A percentile compares a stretch with the other conserved stretches of the same genome.
Evolutionary conservation across 2,329 filamentous ascomycete species (phyloP).

Genomic region (Ceratocystis variospora): DNA sequence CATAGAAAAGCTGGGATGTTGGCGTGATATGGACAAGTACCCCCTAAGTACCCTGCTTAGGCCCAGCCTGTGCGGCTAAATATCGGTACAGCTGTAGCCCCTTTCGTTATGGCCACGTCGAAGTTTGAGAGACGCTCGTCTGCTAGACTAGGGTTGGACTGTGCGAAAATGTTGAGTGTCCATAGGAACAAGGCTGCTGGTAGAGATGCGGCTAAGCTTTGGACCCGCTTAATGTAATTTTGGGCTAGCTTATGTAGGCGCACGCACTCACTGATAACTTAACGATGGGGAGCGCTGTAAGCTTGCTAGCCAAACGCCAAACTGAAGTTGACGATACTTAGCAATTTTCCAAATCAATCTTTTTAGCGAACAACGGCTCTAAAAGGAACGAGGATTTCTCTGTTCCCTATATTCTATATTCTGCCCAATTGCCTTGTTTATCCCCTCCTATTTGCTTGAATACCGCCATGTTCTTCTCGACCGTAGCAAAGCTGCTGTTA

Average conservation of each 20-base stretch:
- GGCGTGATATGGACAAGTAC: background rate
- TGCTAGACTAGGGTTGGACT: background rate
- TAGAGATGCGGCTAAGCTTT: background rate
- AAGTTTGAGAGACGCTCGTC: background rate
- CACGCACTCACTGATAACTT: background rate
- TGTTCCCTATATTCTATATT: slow-evolving; percentile 8
- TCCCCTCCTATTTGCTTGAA: background rate
- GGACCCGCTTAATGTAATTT: background rate
- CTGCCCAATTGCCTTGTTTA: background rate
- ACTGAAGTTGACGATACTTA: slow-evolving; percentile 4
- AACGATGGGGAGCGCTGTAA: background rate
- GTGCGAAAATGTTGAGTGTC: background rate
- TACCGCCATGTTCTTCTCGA: slow-evolving; percentile 31
- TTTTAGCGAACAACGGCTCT: background rate
- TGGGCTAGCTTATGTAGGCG: background rate
- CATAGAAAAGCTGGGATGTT: background rate
- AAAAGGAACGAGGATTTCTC: background rate
- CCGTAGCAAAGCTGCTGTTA: slow-evolving; percentile 33
- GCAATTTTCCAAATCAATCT: background rate
- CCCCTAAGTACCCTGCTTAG: background rate
- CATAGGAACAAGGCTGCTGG: slow-evolving; percentile 4
- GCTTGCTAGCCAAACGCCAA: background rate
- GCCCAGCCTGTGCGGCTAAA: background rate
- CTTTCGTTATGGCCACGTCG: slow-evolving; percentile 19
- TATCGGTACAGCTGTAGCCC: background rate